Percentiles rank a stretch among this genome's conserved stretches.
Evolutionary conservation across 441 rosid genomes (phyloP).

Genomic region (Populus hybrid): DNA sequence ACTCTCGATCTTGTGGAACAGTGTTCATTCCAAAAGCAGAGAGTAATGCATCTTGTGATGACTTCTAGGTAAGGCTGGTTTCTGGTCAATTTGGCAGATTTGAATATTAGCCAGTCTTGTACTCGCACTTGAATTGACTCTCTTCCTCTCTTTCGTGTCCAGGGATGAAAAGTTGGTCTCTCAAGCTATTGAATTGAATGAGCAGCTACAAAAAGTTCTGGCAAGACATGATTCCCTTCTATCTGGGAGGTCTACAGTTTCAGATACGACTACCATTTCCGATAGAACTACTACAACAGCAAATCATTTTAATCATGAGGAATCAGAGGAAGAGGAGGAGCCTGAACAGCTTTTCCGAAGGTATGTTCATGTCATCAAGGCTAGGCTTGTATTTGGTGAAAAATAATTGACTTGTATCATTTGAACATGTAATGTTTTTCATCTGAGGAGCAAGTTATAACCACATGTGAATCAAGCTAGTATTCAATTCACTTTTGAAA

Average conservation of each 20-base stretch:
- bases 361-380: slow-evolving; percentile 29
- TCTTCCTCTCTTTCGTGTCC: slow-evolving; percentile 23
- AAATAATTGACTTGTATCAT: not conserved
- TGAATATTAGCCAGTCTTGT: not conserved
- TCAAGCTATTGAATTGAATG: slow-evolving; percentile 36
- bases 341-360: slow-evolving; percentile 92
- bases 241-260: slow-evolving; percentile 40
- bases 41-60: slow-evolving; percentile 89
- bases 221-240: slow-evolving; percentile 70
- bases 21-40: slow-evolving; percentile 97
- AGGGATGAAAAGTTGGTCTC: slow-evolving; percentile 89
- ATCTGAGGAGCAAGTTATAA: not conserved
- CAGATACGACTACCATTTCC: slow-evolving; percentile 31
- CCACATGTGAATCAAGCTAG: not conserved
- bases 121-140: slow-evolving; percentile 15
- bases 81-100: not conserved
- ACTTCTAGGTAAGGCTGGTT: slow-evolving; percentile 65
- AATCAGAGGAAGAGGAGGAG: slow-evolving; percentile 62
- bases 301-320: slow-evolving; percentile 42
- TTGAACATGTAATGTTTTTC: not conserved
- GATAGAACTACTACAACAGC: slow-evolving; percentile 29
- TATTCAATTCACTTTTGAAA: too few relatives aligned
- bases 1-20: slow-evolving; percentile 99
- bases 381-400: not conserved
- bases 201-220: not conserved